Base-by-base conservation (phyloP, 352 stramenopile species). In the Phytophthora citricola region DNA sequence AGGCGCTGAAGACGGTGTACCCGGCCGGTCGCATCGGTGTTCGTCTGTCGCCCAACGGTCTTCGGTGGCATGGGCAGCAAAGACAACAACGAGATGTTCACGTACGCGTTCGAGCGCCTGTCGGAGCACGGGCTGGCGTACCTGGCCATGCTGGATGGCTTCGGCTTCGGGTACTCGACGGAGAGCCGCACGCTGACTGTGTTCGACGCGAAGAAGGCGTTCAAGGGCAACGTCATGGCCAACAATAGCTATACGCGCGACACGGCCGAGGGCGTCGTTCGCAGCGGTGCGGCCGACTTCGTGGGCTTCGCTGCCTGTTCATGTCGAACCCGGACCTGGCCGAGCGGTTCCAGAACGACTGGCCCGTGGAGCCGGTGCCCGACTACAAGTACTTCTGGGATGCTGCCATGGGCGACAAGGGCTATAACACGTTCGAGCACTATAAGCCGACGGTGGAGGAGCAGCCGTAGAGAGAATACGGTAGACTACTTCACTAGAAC, bases 341-440 rank as follows among this genome's bases (percentile, higher is more conserved):
- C 15, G 57, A 58, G 9, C 57, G 57, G 6, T 65, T 65, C 38
- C 48, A 65, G 47, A 58, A 65, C 14, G 57, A 52, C 46, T 65
- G 47, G 57, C 57, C 57, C 11, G 11, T 65, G n/a, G 58, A 40
- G 27, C 46, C 46, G 17, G 34, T 53, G 58, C 49, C 44, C 2
- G 57, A 65, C 9, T 64, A 65, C 39, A 45, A 65, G 39, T 58
- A 52, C 27, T 65, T 58, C 20, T 65, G 47, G 46, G 38, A 65
- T 24, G 36, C 57, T 11, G 39, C 46, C 36, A 58, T 56, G 47
- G 57, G 47, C 12, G 57, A 52, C 47, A 55, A 65, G 26, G 57
- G 57, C 38, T 65, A 65, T 27, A 65, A 56, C 47, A 58, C 57
- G 11, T 64, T 64, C n/a, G 36, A 43, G 45, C 47, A 57, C 17